Evolutionary conservation across 129 eudicot species (phyloP).

Genomic region (Calendula officinalis): DNA sequence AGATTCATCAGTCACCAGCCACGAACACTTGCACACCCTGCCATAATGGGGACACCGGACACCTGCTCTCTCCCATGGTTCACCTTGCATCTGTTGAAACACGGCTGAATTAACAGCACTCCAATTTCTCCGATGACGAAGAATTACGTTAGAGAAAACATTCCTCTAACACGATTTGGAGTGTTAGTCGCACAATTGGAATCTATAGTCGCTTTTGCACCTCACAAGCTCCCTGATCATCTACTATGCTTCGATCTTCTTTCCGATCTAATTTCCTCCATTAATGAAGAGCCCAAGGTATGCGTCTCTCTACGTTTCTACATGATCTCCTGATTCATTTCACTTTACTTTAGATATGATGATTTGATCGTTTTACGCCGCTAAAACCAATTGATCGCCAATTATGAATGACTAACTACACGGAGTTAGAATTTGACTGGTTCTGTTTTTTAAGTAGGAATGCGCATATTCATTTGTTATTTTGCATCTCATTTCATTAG

Average conservation of each 20-base stretch:
- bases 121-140: slow-evolving; percentile 55
- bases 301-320: slow-evolving; percentile 4
- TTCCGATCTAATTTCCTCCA: slow-evolving; percentile 91
- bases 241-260: slow-evolving; percentile 93
- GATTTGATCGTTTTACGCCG: slow-evolving; percentile 14
- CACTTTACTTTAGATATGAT: slow-evolving; percentile 1
- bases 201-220: slow-evolving; percentile 79
- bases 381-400: slow-evolving; percentile 9
- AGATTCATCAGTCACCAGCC: too few species aligned
- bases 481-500: neutral
- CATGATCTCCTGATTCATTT: neutral
- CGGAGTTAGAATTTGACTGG: neutral
- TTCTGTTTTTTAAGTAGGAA: too few species aligned
- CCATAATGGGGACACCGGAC: neutral
- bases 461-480: neutral
- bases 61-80: slow-evolving; percentile 21
- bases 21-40: slow-evolving; percentile 1
- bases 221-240: slow-evolving; percentile 86
- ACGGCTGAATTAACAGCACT: slow-evolving; percentile 18
- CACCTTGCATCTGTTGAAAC: slow-evolving; percentile 10
- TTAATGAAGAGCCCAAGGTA: slow-evolving; percentile 90
- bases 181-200: slow-evolving; percentile 94
- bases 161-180: slow-evolving; percentile 79
- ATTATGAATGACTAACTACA: slow-evolving; percentile 1
- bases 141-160: slow-evolving; percentile 54